Conservation (phyloP, 805 yeast species). For the Ogataea paraovalis region DNA sequence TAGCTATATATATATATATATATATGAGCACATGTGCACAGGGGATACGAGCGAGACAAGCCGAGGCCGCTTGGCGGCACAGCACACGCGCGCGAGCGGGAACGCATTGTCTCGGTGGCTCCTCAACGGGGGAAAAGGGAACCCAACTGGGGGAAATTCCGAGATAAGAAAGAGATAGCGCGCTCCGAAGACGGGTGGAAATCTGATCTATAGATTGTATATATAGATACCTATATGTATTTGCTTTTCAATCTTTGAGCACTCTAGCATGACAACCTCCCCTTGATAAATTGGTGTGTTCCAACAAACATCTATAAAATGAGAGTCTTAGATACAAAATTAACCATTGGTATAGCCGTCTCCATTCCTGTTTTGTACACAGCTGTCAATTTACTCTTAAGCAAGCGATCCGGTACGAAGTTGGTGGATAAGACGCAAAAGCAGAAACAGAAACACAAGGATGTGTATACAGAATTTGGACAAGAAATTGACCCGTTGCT, state of each 20-base stretch:
- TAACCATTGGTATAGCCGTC: conserved; percentile 8
- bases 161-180: neutral
- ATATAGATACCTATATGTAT: neutral
- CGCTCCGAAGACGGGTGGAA: neutral
- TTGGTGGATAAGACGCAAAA: neutral
- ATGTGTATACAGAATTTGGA: conserved; percentile 2
- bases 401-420: neutral
- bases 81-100: too few species aligned
- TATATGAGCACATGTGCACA: too few species aligned
- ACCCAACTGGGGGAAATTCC: conserved; percentile 1
- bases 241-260: neutral
- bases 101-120: too few species aligned
- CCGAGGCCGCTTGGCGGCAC: too few species aligned
- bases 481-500: conserved; percentile 16
- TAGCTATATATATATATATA: too few species aligned
- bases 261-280: too few species aligned
- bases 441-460: conserved; percentile 1
- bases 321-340: conserved; percentile 2
- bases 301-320: too few species aligned
- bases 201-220: neutral
- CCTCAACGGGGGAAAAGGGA: too few species aligned
- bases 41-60: too few species aligned
- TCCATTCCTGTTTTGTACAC: conserved; percentile 11
- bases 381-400: conserved; percentile 2
- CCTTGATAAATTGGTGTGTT: too few species aligned